These are phyloP conservation scores for Cairneyella variabilis DNA, from an alignment of 495 filamentous ascomycete genomes.

Conservation along the genomic window DNA sequence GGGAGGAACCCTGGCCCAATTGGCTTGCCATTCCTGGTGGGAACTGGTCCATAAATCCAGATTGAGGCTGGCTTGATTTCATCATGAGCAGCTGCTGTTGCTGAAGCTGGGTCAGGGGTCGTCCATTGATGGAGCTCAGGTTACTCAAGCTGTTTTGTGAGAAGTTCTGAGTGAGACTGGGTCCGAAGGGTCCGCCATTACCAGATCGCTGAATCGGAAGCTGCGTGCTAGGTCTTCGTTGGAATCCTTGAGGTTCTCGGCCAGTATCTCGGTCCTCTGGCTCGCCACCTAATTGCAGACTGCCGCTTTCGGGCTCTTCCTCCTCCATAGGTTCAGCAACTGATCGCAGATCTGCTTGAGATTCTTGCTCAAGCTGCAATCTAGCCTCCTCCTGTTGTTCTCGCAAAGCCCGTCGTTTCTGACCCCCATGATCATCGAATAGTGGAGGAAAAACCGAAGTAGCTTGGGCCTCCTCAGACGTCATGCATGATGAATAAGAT, in stretches of 20 bases:
- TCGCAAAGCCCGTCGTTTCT: constrained; percentile 67
- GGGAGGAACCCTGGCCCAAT: constrained; percentile 37
- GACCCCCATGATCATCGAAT: constrained; percentile 74
- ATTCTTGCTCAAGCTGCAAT: constrained; percentile 55
- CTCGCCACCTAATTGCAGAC: constrained; percentile 84
- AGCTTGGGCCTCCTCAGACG: not conserved
- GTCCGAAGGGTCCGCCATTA: constrained; percentile 47
- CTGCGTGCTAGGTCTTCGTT: constrained; percentile 56
- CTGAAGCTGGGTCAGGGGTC: constrained; percentile 75
- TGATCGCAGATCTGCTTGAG: constrained; percentile 40
- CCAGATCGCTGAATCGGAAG: constrained; percentile 68
- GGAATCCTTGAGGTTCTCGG: constrained; percentile 45
- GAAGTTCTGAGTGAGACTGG: constrained; percentile 49
- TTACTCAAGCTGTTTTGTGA: constrained; percentile 40
- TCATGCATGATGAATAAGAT: not conserved
- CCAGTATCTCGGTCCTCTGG: constrained; percentile 68
- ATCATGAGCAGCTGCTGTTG: constrained; percentile 68
- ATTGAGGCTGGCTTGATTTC: constrained; percentile 57
- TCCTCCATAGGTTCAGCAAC: constrained; percentile 30
- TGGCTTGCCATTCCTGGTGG: constrained; percentile 38
- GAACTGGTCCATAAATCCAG: constrained; percentile 55
- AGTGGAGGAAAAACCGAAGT: constrained; percentile 53
- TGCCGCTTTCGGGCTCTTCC: constrained; percentile 72
- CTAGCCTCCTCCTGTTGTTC: constrained; percentile 66
- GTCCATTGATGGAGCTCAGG: constrained; percentile 51